Evolutionary conservation across 176 grass and related monocot genomes (phyloP).

Genomic region (Saccharum spontaneum): DNA sequence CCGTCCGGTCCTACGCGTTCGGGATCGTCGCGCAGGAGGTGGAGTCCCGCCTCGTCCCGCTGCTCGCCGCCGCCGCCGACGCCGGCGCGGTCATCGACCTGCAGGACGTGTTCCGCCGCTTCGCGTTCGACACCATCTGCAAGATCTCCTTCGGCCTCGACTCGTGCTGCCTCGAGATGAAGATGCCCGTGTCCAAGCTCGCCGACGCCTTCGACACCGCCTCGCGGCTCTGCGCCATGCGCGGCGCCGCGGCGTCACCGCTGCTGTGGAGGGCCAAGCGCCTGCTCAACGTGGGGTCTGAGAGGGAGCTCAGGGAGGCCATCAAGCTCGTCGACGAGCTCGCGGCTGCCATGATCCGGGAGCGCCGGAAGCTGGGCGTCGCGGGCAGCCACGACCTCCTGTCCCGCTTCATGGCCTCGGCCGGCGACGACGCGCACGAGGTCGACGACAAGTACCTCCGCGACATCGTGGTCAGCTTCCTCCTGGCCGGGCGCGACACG

Average conservation of each 20-base stretch:
- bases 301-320: conserved; percentile 59
- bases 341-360: no score
- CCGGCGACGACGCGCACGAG: no score
- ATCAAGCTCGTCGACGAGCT: conserved; percentile 50
- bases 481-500: conserved; percentile 73
- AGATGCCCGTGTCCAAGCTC: conserved; percentile 53
- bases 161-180: conserved; percentile 47
- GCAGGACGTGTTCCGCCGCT: conserved; percentile 77
- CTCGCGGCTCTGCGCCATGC: conserved; percentile 53
- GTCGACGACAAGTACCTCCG: conserved; percentile 72
- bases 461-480: conserved; percentile 86
- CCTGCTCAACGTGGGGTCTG: conserved; percentile 58
- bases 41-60: conserved; percentile 40
- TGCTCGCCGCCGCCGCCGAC: conserved; percentile 45
- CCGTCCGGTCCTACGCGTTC: conserved; percentile 63
- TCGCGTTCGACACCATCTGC: conserved; percentile 86
- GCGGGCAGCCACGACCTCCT: no score
- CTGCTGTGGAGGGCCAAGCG: conserved; percentile 69
- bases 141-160: conserved; percentile 81
- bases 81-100: conserved; percentile 42
- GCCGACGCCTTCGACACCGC: conserved; percentile 69
- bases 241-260: conserved; percentile 42
- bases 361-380: no score
- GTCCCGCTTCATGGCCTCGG: no score
- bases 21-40: conserved; percentile 54